These are phyloP conservation scores for Suillus ampliporus DNA, from an alignment of 768 basidiomycete species.

Conservation along the genomic window DNA sequence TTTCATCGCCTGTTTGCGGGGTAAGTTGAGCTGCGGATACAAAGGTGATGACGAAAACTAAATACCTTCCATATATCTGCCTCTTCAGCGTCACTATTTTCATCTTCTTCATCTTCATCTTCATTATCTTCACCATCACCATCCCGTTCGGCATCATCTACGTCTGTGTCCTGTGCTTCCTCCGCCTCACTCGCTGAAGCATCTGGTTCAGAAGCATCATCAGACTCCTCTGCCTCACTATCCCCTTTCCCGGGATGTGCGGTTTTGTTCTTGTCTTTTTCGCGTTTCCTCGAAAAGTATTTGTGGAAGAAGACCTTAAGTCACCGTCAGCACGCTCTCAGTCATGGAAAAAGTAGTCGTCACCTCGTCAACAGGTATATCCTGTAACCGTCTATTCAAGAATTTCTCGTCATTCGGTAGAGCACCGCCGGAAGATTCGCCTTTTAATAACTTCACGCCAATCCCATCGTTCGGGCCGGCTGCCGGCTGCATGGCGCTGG, in stretches of 20 bases:
- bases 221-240: constrained; percentile 25
- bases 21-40: not conserved
- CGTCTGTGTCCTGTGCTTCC: constrained; percentile 37
- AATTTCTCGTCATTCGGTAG: constrained; percentile 79
- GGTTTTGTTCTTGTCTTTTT: constrained; percentile 53
- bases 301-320: constrained; percentile 87
- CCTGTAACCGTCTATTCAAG: constrained; percentile 66
- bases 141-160: constrained; percentile 29
- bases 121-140: constrained; percentile 17
- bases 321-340: constrained; percentile 6
- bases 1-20: constrained; percentile 76
- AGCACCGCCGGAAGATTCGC: constrained; percentile 52
- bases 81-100: constrained; percentile 49
- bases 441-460: constrained; percentile 74
- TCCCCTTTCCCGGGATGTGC: constrained; percentile 45
- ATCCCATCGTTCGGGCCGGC: constrained; percentile 64
- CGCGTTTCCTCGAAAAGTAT: constrained; percentile 79
- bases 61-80: constrained; percentile 89
- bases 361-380: constrained; percentile 89
- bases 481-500: constrained; percentile 95
- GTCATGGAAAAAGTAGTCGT: constrained; percentile 22
- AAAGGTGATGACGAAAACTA: not conserved
- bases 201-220: constrained; percentile 39
- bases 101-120: too few relatives aligned
- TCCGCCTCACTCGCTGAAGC: constrained; percentile 29